Conservation (phyloP, 345 rosid species). For the Excoecaria cochinchinensis region DNA sequence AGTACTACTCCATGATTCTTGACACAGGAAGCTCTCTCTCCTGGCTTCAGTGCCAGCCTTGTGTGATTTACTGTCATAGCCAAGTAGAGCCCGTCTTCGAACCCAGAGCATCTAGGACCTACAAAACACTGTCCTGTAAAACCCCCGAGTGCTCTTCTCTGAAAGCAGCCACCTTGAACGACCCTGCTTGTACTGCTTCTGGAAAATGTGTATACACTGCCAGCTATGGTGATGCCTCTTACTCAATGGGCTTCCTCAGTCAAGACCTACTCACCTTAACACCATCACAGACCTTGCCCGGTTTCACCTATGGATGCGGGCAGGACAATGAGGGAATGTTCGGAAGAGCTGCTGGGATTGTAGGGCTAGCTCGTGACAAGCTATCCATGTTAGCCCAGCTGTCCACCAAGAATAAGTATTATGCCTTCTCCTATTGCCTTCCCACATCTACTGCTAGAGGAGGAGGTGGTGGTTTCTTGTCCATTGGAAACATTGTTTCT, state of each 20-base stretch:
- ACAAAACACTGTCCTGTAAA: slow-evolving; percentile 24
- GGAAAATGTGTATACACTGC: slow-evolving; percentile 37
- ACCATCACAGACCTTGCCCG: slow-evolving; percentile 19
- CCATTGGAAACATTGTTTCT: slow-evolving; percentile 30
- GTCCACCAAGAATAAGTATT: slow-evolving; percentile 26
- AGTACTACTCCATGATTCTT: slow-evolving; percentile 42
- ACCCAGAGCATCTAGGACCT: slow-evolving; percentile 40
- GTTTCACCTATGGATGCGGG: slow-evolving; percentile 51
- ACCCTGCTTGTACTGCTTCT: slow-evolving; percentile 23
- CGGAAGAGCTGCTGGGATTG: slow-evolving; percentile 42
- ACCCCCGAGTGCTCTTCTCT: slow-evolving; percentile 36
- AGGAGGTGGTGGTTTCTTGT: slow-evolving; percentile 36
- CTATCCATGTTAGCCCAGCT: slow-evolving; percentile 43
- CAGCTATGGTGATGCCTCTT: slow-evolving; percentile 45
- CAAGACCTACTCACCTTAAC: slow-evolving; percentile 38
- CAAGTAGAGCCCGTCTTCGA: slow-evolving; percentile 46
- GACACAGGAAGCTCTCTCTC: slow-evolving; percentile 57
- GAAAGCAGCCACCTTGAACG: slow-evolving; percentile 40
- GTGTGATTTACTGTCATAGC: slow-evolving; percentile 28
- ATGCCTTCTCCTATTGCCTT: slow-evolving; percentile 49
- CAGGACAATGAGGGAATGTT: slow-evolving; percentile 46
- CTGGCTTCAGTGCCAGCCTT: slow-evolving; percentile 59
- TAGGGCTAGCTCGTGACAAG: slow-evolving; percentile 44
- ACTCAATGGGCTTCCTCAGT: slow-evolving; percentile 42
- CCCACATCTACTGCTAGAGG: slow-evolving; percentile 23